These are phyloP conservation scores for Saccharomyces kudriavzevii DNA, from an alignment of 805 yeast genomes.

Conservation along the genomic window DNA sequence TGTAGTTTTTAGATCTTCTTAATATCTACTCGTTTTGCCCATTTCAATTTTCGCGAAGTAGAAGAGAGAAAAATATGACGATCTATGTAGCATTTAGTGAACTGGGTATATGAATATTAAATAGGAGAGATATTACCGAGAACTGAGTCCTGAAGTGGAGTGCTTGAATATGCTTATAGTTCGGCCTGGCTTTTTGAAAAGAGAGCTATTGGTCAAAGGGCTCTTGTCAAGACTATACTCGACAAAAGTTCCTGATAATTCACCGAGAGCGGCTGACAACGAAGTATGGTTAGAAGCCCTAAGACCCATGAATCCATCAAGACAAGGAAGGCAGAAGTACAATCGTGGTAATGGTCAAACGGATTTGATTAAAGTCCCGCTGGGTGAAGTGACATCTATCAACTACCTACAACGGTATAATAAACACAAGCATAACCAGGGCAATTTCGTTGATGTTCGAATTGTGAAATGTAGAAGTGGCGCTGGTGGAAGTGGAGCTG, in stretches of 20 bases:
- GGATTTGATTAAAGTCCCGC: conserved; percentile 16
- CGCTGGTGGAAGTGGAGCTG: conserved; percentile 79
- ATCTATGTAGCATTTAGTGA: background rate
- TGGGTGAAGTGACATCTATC: conserved; percentile 22
- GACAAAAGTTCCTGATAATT: conserved; percentile 29
- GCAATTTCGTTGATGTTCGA: conserved; percentile 52
- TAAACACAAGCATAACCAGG: conserved; percentile 38
- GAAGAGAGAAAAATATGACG: background rate
- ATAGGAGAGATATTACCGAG: background rate
- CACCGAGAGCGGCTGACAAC: conserved; percentile 37
- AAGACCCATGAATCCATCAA: background rate
- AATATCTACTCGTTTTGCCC: background rate
- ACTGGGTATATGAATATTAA: background rate
- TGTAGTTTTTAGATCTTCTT: background rate
- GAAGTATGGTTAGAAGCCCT: conserved; percentile 34
- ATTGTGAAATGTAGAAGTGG: conserved; percentile 67
- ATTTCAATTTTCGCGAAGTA: background rate
- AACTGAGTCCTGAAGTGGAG: background rate
- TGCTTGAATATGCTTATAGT: background rate
- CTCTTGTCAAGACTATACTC: conserved; percentile 1
- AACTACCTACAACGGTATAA: conserved; percentile 26
- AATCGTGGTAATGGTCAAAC: conserved; percentile 7
- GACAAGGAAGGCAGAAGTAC: conserved; percentile 1
- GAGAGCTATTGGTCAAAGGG: background rate
- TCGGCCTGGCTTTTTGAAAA: background rate